Percentiles rank a stretch among this genome's conserved stretches.
These are phyloP conservation scores for Candida albicans DNA, from an alignment of 1,139 yeast genomes.

Conservation along the genomic window DNA sequence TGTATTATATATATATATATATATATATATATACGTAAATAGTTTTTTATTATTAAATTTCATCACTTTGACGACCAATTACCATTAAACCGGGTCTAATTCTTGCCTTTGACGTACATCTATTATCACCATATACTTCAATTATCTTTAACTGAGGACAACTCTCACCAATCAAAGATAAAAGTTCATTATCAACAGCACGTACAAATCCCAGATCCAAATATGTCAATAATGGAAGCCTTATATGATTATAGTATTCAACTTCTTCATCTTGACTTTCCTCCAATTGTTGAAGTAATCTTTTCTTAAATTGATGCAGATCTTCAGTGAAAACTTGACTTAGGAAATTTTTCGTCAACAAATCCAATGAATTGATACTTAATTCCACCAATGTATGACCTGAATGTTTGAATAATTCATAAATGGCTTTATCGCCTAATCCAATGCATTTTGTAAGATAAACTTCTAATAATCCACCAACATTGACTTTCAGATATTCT, in stretches of 20 bases:
- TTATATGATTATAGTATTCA: conserved; percentile 21
- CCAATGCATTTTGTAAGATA: conserved; percentile 66
- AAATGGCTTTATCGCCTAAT: conserved; percentile 61
- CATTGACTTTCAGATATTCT: conserved; percentile 35
- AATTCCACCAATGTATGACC: conserved; percentile 64
- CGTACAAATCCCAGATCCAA: conserved; percentile 78
- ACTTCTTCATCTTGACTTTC: conserved; percentile 12
- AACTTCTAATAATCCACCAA: conserved; percentile 61
- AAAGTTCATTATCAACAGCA: conserved; percentile 62
- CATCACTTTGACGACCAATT: conserved; percentile 68
- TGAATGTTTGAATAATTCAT: conserved; percentile 64
- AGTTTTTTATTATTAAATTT: background rate
- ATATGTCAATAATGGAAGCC: conserved; percentile 56
- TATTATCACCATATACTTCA: conserved; percentile 78
- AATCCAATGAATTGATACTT: conserved; percentile 67
- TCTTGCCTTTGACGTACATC: conserved; percentile 58
- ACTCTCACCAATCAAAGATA: conserved; percentile 51
- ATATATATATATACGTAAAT: background rate
- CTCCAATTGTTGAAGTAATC: conserved; percentile 27
- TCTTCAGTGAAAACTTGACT: conserved; percentile 41
- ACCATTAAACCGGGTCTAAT: conserved; percentile 57
- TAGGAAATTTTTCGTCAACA: conserved; percentile 53
- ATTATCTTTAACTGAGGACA: conserved; percentile 63
- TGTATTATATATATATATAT: too few species aligned
- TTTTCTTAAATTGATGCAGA: conserved; percentile 29